Conservation (phyloP, 2,329 filamentous ascomycete genomes). For the Colletotrichum destructivum region DNA sequence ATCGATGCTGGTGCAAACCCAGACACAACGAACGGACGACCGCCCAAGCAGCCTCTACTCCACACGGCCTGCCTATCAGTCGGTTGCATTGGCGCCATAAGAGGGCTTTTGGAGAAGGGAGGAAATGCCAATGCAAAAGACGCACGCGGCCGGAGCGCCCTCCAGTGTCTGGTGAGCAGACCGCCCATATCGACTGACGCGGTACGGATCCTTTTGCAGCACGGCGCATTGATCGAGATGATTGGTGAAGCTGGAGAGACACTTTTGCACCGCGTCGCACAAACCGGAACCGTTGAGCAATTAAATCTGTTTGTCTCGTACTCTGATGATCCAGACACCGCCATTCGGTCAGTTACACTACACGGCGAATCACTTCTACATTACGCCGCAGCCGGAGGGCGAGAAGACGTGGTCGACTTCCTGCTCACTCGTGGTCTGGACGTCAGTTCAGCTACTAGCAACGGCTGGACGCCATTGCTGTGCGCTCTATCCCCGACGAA, state of each 20-base stretch:
- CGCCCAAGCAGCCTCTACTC: conserved; percentile 8
- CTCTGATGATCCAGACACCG: conserved; percentile 20
- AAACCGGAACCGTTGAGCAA: conserved; percentile 17
- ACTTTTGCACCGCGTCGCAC: conserved; percentile 23
- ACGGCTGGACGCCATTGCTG: conserved; percentile 36
- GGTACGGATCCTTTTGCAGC: conserved; percentile 22
- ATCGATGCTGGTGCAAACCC: conserved; percentile 30
- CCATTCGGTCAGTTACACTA: conserved; percentile 12
- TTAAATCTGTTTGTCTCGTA: conserved; percentile 23
- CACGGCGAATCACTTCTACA: conserved; percentile 36
- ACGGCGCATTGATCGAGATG: conserved; percentile 19
- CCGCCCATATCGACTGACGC: conserved; percentile 22
- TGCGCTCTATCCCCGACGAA: conserved; percentile 36
- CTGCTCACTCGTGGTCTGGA: conserved; percentile 30
- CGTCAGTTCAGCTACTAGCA: conserved; percentile 22
- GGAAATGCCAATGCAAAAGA: conserved; percentile 26
- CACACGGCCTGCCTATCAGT: conserved; percentile 19
- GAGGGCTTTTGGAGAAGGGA: conserved; percentile 32
- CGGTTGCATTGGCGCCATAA: conserved; percentile 22
- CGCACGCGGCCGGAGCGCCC: conserved; percentile 9
- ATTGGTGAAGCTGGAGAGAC: conserved; percentile 26
- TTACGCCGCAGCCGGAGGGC: conserved; percentile 34
- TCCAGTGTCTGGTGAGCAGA: conserved; percentile 21
- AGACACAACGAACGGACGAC: conserved; percentile 4
- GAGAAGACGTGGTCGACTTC: conserved; percentile 20